Evolutionary conservation across 2,329 filamentous ascomycete genomes (phyloP), one percentile per base, ranked within the genome.

Genomic region (Fusarium setosum): DNA sequence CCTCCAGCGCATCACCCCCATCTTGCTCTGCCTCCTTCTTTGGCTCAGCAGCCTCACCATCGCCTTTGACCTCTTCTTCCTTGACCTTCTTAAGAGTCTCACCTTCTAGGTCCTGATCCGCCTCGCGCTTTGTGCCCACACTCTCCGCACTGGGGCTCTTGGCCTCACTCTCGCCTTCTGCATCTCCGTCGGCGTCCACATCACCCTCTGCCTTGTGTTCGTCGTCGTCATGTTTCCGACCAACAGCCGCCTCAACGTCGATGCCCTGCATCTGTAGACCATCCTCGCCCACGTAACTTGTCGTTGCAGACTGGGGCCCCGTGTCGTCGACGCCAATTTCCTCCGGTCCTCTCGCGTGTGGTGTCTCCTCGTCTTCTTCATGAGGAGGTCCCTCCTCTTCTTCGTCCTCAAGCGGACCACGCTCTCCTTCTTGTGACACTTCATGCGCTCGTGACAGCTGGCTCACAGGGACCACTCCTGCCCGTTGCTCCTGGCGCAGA

Each of bases 241-340:
- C 88, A 5, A 89, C 86, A 5, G 88, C 87, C 18, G 86, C 86
- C 72, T 88, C 86, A 20, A 90, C 77, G 69, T 90, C 84, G 60
- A 90, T 87, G 12, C 81, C 84, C 51, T 83, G 81, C 76, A 85
- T 83, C 45, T 82, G 80, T n/a, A 85, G 69, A 34, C 79, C 75
- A 31, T 72, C 74, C 41, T 81, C 77, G 55, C 81, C 76, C 20
- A 79, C 73, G 57, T 76, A 76, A 49, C 74, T 78, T 37, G 76
- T 80, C 15, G 75, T 80, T 53, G 78, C 80, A 51, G 66, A 79
- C 77, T 92, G 94, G 10, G 92, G 89, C 0, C 96, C 96, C 67
- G 93, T 91, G 74, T 99, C 96, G 69, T 92, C 89, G 59, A 94
- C 88, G 5, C 94, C 95, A 49, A 98, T 91, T 69, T 93, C 86